These are phyloP conservation scores for Diplosphaera chodatii DNA, from an alignment of 139 green algal genomes.

Conservation along the genomic window DNA sequence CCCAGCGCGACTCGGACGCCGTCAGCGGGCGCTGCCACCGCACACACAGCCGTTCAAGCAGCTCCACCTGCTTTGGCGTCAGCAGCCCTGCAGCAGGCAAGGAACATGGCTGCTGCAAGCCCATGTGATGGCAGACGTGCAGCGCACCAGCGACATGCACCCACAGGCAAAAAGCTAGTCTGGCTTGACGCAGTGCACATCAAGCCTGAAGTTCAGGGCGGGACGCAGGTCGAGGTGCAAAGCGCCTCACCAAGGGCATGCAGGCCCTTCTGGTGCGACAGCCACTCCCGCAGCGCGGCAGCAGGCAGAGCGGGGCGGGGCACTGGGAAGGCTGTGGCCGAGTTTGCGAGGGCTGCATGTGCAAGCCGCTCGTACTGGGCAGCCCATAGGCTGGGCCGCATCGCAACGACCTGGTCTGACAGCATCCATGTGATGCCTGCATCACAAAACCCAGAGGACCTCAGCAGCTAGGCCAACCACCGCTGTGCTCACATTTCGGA, in stretches of 20 bases:
- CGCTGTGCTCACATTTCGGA: too few species aligned
- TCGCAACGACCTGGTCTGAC: slow-evolving; percentile 20
- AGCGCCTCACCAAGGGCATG: slow-evolving; percentile 21
- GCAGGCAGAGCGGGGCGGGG: neutral
- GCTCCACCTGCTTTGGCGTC: neutral
- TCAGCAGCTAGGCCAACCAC: too few species aligned
- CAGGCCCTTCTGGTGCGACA: slow-evolving; percentile 35
- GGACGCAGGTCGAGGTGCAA: too few species aligned
- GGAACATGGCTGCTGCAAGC: neutral
- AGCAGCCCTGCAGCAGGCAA: slow-evolving; percentile 1
- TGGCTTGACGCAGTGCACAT: too few species aligned
- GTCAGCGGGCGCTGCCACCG: neutral
- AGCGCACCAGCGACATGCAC: too few species aligned
- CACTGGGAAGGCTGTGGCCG: too few species aligned
- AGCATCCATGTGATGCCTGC: slow-evolving; percentile 39
- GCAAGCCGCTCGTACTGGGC: neutral
- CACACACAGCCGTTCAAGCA: neutral
- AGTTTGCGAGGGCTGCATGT: neutral
- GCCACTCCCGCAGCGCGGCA: slow-evolving; percentile 24
- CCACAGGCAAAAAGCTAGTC: too few species aligned
- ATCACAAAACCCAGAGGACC: too few species aligned
- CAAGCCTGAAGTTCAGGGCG: neutral
- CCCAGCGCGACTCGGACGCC: neutral
- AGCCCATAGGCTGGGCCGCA: slow-evolving; percentile 14
- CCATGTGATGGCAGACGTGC: too few species aligned